Evolutionary conservation across 805 yeast species (phyloP).

Genomic region (Kregervanrija fluxuum): DNA sequence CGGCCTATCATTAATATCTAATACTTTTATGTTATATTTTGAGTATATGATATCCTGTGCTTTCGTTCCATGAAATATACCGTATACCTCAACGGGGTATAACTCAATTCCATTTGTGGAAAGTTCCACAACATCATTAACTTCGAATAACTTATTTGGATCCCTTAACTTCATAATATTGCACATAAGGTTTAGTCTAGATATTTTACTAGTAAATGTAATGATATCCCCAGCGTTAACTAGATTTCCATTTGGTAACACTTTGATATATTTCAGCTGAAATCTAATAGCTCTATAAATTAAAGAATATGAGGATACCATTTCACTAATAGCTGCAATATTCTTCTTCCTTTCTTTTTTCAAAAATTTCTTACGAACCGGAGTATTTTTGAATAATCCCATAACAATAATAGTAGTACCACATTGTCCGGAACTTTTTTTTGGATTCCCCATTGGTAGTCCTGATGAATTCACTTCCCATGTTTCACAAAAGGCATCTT

Average conservation of each 20-base stretch:
- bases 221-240: slow-evolving; percentile 7
- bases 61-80: slow-evolving; percentile 29
- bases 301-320: slow-evolving; percentile 28
- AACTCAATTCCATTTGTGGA: not conserved
- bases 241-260: slow-evolving; percentile 11
- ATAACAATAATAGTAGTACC: slow-evolving; percentile 32
- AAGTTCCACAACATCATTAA: slow-evolving; percentile 6
- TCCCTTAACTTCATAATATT: slow-evolving; percentile 15
- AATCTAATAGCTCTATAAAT: slow-evolving; percentile 26
- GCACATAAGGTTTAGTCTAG: slow-evolving; percentile 9
- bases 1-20: slow-evolving; percentile 30
- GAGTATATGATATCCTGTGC: slow-evolving; percentile 21
- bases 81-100: slow-evolving; percentile 7
- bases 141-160: slow-evolving; percentile 12
- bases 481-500: slow-evolving; percentile 26
- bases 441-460: slow-evolving; percentile 9
- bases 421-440: slow-evolving; percentile 19
- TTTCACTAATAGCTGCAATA: slow-evolving; percentile 17
- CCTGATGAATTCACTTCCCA: slow-evolving; percentile 32
- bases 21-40: slow-evolving; percentile 19
- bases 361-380: slow-evolving; percentile 29
- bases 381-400: slow-evolving; percentile 26
- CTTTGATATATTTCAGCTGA: slow-evolving; percentile 17
- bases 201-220: slow-evolving; percentile 8
- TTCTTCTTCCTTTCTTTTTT: slow-evolving; percentile 20